Base-by-base conservation (phyloP, 495 filamentous ascomycete species). In the Podospora fimiseda region DNA sequence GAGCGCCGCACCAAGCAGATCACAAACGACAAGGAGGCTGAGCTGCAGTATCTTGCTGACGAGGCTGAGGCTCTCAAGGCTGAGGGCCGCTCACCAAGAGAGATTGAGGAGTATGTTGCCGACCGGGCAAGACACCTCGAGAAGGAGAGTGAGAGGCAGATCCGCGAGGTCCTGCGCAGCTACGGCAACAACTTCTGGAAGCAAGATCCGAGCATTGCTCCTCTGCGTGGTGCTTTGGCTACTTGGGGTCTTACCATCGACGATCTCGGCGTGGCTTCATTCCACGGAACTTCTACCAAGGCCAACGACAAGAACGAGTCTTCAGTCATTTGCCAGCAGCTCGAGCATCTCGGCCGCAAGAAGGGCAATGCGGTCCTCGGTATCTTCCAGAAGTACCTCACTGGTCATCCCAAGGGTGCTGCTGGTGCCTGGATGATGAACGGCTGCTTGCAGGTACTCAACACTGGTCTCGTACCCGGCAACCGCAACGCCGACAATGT, bases 271-370 rank as follows among this genome's bases (percentile, higher is more conserved):
- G 90, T 97, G 43, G 91, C 92, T 7, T 97, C 93, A 18, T 99
- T 97, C 87, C 93, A 99, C 72, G 93, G 93, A 56, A 99, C 93
- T 23, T 96, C 92, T 18, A 99, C 93, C 36, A 90, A 94, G 53
- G 93, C 93, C 50, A 99, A 99, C 65, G 93, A 99, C 76, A 99
- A 99, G 83, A 99, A 99, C 68, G 93, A 99, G 70, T 96, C 93
- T 22, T 90, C 93, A 52, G 91, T 95, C 63, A 85, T 99, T 60
- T 96, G 92, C 78, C 88, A 96, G 70, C 95, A 97, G 74, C 78
- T 99, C 71, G 84, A 81, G 60, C 94, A 99, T 68, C 85, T 99
- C 43, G 93, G 94, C 54, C 87, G 93, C 46, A 82, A 84, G 70
- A 96, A 95, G 80, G 93, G 93, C 61, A 97, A 99, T 67, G 90